Evolutionary conservation across 1,284 basidiomycete species (phyloP).

Genomic region (Trametes hirsuta): DNA sequence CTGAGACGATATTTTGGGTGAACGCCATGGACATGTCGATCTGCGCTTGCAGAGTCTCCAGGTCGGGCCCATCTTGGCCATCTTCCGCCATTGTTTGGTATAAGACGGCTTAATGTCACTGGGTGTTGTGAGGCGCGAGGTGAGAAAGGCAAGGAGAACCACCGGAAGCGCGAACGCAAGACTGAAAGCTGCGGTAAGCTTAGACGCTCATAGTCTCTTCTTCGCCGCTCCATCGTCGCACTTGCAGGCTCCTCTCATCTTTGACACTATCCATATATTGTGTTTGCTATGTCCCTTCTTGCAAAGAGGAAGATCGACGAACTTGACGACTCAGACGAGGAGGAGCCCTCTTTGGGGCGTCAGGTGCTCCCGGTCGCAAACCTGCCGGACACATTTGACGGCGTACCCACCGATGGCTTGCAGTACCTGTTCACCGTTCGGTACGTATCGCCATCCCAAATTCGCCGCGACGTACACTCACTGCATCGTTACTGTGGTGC

Average conservation of each 20-base stretch:
- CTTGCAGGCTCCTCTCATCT: background rate
- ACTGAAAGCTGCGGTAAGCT: background rate
- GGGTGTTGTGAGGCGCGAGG: too few relatives aligned
- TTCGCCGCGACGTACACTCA: background rate
- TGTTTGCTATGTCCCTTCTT: conserved; percentile 4
- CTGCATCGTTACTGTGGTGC: background rate
- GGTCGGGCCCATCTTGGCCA: conserved; percentile 55
- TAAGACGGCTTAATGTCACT: too few relatives aligned
- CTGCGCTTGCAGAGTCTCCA: conserved; percentile 71
- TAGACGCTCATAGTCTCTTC: conserved; percentile 1
- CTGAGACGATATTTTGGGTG: conserved; percentile 67
- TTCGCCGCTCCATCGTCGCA: background rate
- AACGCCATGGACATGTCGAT: conserved; percentile 79
- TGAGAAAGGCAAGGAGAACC: too few relatives aligned
- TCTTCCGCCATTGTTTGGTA: conserved; percentile 22
- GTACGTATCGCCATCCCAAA: conserved; percentile 40
- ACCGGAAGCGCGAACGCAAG: background rate
- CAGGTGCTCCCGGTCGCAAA: conserved; percentile 78
- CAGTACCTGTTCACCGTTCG: conserved; percentile 83
- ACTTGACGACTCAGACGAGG: conserved; percentile 33
- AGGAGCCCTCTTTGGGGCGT: conserved; percentile 34
- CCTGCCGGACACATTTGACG: conserved; percentile 66
- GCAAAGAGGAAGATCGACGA: conserved; percentile 28
- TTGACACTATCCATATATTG: background rate
- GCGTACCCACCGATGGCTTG: conserved; percentile 70